Evolutionary conservation across 2,329 filamentous ascomycete species (phyloP).

Genomic region (Geoglossum cookeanum): DNA sequence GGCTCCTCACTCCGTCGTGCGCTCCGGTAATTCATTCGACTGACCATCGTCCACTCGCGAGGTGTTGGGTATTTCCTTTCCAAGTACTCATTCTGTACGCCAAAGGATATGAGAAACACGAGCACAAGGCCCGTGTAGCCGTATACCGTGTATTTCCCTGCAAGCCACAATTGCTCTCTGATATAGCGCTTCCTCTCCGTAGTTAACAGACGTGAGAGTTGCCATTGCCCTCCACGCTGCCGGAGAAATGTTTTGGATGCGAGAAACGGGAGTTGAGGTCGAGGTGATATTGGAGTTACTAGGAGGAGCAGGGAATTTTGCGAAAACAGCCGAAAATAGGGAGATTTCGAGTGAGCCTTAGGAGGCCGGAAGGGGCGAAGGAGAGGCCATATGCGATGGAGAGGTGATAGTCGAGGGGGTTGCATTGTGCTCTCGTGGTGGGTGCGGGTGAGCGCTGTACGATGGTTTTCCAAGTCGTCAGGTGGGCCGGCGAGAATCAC

Average conservation of each 20-base stretch:
- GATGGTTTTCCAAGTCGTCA: not conserved
- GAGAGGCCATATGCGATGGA: conserved; percentile 9
- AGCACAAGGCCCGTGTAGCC: conserved; percentile 45
- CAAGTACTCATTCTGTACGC: conserved; percentile 39
- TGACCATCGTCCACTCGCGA: conserved; percentile 57
- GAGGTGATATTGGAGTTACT: not conserved
- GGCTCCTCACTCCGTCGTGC: conserved; percentile 41
- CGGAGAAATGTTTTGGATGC: conserved; percentile 3
- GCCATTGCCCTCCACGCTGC: conserved; percentile 20
- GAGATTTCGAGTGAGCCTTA: not conserved
- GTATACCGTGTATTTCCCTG: conserved; percentile 45
- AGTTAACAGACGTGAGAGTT: conserved; percentile 53
- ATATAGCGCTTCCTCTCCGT: conserved; percentile 56
- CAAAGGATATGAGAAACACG: conserved; percentile 40
- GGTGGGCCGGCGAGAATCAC: too few species aligned
- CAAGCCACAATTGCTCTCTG: conserved; percentile 49
- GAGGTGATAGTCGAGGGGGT: conserved; percentile 3
- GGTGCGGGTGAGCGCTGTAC: too few species aligned
- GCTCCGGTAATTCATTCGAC: conserved; percentile 46
- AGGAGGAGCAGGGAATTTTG: conserved; percentile 4
- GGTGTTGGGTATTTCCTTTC: conserved; percentile 67
- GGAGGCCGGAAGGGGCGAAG: not conserved
- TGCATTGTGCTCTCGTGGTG: not conserved
- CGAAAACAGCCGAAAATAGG: not conserved
- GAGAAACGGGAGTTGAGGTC: conserved; percentile 5